These are phyloP conservation scores for Trichoderma oligosporum DNA, from an alignment of 2,329 filamentous ascomycete genomes.

Conservation along the genomic window DNA sequence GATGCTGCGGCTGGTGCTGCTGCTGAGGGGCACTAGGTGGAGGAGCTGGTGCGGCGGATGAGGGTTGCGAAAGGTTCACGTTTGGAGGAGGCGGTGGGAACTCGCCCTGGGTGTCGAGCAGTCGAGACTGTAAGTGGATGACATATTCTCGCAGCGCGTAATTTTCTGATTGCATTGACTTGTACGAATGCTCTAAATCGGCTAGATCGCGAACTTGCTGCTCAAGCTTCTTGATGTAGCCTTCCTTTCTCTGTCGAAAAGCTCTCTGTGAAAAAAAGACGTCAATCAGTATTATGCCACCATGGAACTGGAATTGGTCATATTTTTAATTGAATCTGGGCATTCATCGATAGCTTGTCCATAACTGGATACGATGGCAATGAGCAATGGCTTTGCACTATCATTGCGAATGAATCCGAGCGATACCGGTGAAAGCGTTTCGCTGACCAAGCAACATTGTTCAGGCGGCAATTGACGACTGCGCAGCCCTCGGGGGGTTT, in stretches of 20 bases:
- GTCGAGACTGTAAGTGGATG: conserved; percentile 78
- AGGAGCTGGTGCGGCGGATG: conserved; percentile 26
- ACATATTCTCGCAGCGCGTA: conserved; percentile 90
- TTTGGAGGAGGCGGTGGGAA: conserved; percentile 79
- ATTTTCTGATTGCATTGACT: conserved; percentile 82
- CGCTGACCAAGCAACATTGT: not conserved
- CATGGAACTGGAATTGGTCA: not conserved
- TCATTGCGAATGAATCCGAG: not conserved
- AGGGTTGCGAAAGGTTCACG: conserved; percentile 57
- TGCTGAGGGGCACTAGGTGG: conserved; percentile 27
- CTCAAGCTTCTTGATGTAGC: conserved; percentile 96
- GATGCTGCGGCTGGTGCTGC: conserved; percentile 5
- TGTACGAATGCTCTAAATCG: conserved; percentile 71
- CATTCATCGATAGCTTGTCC: not conserved
- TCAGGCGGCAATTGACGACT: not conserved
- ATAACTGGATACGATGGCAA: not conserved
- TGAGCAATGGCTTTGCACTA: conserved; percentile 1
- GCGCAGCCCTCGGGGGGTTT: not conserved
- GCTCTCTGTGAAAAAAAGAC: conserved; percentile 61
- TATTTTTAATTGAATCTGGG: not conserved
- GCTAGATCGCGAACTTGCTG: conserved; percentile 82
- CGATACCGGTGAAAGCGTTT: conserved; percentile 1
- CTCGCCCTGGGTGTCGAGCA: conserved; percentile 80
- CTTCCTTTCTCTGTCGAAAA: conserved; percentile 95
- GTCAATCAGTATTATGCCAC: not conserved